phyloP scores from a whole-genome alignment of 2,329 filamentous ascomycete genomes.

The Aspergillus quadrilineatus region DNA sequence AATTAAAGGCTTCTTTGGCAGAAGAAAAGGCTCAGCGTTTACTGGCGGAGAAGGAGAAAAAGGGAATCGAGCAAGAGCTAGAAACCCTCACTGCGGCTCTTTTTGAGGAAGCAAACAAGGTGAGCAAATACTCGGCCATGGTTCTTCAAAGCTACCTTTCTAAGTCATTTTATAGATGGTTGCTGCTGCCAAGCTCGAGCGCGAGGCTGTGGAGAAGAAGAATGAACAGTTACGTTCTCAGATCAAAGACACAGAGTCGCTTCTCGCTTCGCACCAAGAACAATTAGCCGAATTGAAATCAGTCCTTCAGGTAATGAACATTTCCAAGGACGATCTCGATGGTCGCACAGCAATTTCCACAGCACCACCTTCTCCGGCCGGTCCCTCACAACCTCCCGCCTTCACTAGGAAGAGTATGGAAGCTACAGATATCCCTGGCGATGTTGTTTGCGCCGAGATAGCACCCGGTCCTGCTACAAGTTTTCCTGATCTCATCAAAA shows the following conservation, averaged over 20 bases:
- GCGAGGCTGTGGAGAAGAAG: constrained; percentile 75
- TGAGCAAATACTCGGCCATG: constrained; percentile 27
- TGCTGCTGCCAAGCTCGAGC: constrained; percentile 78
- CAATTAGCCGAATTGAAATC: constrained; percentile 87
- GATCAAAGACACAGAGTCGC: constrained; percentile 78
- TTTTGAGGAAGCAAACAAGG: constrained; percentile 96
- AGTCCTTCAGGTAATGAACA: constrained; percentile 84
- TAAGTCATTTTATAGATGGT: constrained; percentile 66
- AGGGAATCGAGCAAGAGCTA: constrained; percentile 85
- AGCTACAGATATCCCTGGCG: constrained; percentile 53
- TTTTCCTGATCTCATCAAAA: constrained; percentile 79
- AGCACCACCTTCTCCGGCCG: constrained; percentile 76
- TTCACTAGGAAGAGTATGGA: constrained; percentile 61
- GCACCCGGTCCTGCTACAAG: constrained; percentile 64
- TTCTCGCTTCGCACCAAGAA: constrained; percentile 88
- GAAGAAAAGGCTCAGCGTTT: constrained; percentile 66
- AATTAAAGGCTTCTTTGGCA: constrained; percentile 57
- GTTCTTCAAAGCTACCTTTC: neutral
- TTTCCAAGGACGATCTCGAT: constrained; percentile 67
- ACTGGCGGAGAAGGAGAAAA: constrained; percentile 74
- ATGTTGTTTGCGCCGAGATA: constrained; percentile 53
- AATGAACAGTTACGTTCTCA: constrained; percentile 86
- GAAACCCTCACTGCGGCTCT: constrained; percentile 86
- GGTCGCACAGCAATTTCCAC: constrained; percentile 65
- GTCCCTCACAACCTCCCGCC: constrained; percentile 56